phyloP scores from a whole-genome alignment of 208 protist genomes.

The Leishmania mexicana region DNA sequence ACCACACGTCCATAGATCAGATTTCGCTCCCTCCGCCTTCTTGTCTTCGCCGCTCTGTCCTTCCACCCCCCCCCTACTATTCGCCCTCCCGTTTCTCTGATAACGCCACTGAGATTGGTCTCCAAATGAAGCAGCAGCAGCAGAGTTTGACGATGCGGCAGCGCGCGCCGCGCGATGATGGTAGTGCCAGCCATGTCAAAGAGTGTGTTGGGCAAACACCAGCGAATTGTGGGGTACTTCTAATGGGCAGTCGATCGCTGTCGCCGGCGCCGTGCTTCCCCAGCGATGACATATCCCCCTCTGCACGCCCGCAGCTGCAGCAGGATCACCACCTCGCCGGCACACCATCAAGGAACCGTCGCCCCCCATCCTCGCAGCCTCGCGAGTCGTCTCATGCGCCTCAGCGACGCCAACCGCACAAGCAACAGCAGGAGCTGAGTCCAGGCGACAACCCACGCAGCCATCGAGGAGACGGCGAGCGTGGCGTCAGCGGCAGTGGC shows the following conservation, averaged over 20 bases:
- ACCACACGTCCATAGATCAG: not conserved
- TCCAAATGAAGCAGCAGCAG: constrained; percentile 5
- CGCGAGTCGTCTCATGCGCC: not conserved
- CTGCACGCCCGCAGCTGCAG: not conserved
- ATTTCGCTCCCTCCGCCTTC: not conserved
- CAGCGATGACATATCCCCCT: not conserved
- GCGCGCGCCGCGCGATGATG: not conserved
- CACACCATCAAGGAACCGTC: not conserved
- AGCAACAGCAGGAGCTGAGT: not conserved
- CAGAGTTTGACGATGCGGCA: not conserved
- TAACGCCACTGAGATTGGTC: not conserved
- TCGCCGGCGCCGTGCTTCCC: constrained; percentile 20
- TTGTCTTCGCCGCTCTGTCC: not conserved
- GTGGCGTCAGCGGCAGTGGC: not conserved
- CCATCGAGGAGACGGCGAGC: not conserved
- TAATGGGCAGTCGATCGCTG: not conserved
- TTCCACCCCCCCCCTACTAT: not conserved
- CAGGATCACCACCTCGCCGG: not conserved
- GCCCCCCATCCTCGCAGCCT: constrained; percentile 2
- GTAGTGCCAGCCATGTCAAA: not conserved
- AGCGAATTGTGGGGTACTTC: not conserved
- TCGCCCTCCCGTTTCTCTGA: not conserved
- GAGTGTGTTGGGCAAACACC: not conserved
- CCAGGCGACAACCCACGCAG: not conserved
- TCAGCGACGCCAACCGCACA: not conserved